Evolutionary conservation across 208 protist species (phyloP).

Genomic region (Strigomonas culicis): DNA sequence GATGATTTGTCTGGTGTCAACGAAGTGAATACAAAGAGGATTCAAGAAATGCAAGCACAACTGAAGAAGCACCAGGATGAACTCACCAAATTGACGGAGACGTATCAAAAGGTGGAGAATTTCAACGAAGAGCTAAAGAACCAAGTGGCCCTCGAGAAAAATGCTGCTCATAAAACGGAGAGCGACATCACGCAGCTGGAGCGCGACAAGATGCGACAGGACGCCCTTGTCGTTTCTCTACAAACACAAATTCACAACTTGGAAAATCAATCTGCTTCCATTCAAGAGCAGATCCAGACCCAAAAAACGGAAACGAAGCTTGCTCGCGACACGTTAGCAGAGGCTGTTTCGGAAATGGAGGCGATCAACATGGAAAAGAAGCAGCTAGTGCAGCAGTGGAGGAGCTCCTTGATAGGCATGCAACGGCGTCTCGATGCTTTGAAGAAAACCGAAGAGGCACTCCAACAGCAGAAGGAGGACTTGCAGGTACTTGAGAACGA

Average conservation of each 20-base stretch:
- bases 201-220: slow-evolving; percentile 90
- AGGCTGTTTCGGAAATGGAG: slow-evolving; percentile 94
- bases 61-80: slow-evolving; percentile 89
- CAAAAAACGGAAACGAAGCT: slow-evolving; percentile 90
- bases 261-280: slow-evolving; percentile 77
- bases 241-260: slow-evolving; percentile 81
- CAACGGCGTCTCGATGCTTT: slow-evolving; percentile 93
- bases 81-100: slow-evolving; percentile 90
- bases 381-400: slow-evolving; percentile 94
- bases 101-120: slow-evolving; percentile 88
- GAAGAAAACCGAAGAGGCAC: slow-evolving; percentile 89
- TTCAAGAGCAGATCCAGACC: slow-evolving; percentile 80
- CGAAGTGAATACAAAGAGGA: slow-evolving; percentile 18
- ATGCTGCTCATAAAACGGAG: slow-evolving; percentile 94
- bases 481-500: slow-evolving; percentile 91
- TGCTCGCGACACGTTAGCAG: slow-evolving; percentile 86
- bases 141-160: slow-evolving; percentile 93
- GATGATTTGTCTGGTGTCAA: slow-evolving; percentile 69
- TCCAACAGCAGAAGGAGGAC: slow-evolving; percentile 90
- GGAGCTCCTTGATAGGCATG: slow-evolving; percentile 91
- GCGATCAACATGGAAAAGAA: slow-evolving; percentile 94
- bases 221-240: slow-evolving; percentile 86
- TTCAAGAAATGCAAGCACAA: slow-evolving; percentile 1
- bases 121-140: slow-evolving; percentile 93
- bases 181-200: slow-evolving; percentile 94